phyloP scores from a whole-genome alignment of 2,329 filamentous ascomycete genomes.

The Penicillium carneum region DNA sequence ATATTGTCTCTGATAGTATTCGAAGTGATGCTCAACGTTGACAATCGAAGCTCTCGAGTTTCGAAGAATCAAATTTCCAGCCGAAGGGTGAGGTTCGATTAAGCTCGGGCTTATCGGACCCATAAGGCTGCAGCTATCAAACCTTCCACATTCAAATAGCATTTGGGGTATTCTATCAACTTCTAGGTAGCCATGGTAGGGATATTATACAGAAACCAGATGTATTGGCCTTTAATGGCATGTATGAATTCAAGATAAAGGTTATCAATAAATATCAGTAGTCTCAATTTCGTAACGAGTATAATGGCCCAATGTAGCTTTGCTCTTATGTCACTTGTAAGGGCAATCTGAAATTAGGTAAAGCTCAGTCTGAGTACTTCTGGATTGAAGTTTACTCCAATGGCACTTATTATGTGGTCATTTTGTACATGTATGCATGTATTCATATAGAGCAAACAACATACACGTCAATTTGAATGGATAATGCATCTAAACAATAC shows the following conservation, averaged over 20 bases:
- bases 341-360: not conserved
- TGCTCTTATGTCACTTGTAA: not conserved
- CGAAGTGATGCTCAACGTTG: not conserved
- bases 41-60: not conserved
- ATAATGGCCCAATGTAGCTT: not conserved
- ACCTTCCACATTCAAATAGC: not conserved
- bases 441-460: not conserved
- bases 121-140: constrained; percentile 22
- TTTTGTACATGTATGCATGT: too few species aligned
- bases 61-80: constrained; percentile 11
- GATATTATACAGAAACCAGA: not conserved
- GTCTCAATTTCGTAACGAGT: not conserved
- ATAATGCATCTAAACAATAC: not conserved
- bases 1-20: constrained; percentile 38
- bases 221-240: not conserved
- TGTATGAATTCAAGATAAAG: not conserved
- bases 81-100: constrained; percentile 21
- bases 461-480: too few species aligned
- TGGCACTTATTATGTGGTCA: not conserved
- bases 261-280: not conserved
- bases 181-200: not conserved
- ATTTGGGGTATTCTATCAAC: not conserved
- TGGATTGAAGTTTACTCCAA: not conserved
- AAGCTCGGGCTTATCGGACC: constrained; percentile 25
- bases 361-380: not conserved